Base-by-base conservation (phyloP, 2,329 filamentous ascomycete genomes). In the Colletotrichum musicola region DNA sequence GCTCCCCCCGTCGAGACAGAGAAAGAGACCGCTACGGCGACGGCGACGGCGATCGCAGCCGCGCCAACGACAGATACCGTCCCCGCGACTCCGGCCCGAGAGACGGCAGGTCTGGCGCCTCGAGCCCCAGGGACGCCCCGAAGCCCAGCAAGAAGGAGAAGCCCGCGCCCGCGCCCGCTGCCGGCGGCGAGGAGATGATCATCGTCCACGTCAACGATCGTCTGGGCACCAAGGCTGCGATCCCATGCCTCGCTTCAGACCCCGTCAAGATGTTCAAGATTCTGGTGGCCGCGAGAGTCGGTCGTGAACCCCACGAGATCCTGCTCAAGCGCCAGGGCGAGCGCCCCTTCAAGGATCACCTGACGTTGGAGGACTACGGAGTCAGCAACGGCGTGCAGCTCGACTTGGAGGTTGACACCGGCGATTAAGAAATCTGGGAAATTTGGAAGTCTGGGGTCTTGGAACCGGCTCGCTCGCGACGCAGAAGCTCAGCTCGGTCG, bases 191-290 rank as follows among this genome's bases (percentile, higher is more conserved):
- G 76, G 91, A 94, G 64, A 97, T 98, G 92, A 98, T 98, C 73
- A 89, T 97, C 59, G 95, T 98, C 18, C 90, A 95, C 75, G 90
- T 98, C 76, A 98, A 98, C 78, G 95, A 98, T 80, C 89, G 95
- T n/a, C 84, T 98, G 42, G 95, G 95, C 13, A 98, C 95, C n/a
- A 97, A 97, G 76, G 93, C 95, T 16, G 92, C 93, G 60, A 96
- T 98, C 71, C 95, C 95, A 0, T 98, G 95, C 78, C 84, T 97
- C 65, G 90, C 93, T 0, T 92, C 90, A 3, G 95, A 98, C 81
- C 91, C 90, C 7, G 91, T 98, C 72, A 91, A 91, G 72, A 87
- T 95, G 69, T 94, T 98, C 83, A 98, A 98, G 82, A 91, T 94
- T 54, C 92, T 97, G 85, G 94, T 98, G 25, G 95, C 95, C 4